Percentiles rank a stretch among this genome's conserved stretches.
Evolutionary conservation across 176 grass and related monocot genomes (phyloP).

Genomic region (Chloris gayana): DNA sequence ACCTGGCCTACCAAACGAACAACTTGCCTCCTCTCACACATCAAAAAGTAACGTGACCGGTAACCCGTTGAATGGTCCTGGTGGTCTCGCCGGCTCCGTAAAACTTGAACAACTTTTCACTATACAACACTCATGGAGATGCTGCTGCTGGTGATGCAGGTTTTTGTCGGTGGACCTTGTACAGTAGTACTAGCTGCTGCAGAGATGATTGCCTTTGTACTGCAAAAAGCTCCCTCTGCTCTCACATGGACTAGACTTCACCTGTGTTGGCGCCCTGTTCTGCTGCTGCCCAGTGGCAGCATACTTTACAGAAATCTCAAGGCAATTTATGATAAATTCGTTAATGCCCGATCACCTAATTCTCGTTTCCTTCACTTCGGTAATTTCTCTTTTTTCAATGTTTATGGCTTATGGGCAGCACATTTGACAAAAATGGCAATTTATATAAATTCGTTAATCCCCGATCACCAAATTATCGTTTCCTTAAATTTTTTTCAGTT

Average conservation of each 20-base stretch:
- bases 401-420: too few species aligned
- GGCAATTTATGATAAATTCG: too few species aligned
- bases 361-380: not conserved
- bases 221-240: not conserved
- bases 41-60: constrained; percentile 11
- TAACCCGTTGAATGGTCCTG: not conserved
- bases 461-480: not conserved
- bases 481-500: not conserved
- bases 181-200: too few species aligned
- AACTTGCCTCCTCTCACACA: not conserved
- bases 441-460: not conserved
- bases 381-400: too few species aligned
- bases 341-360: not conserved
- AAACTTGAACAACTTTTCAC: not conserved
- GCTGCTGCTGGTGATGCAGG: not conserved
- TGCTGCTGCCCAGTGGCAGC: not conserved
- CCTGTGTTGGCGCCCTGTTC: not conserved
- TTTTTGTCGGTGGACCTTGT: constrained; percentile 4
- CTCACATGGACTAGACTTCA: not conserved
- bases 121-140: not conserved
- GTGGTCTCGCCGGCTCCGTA: not conserved
- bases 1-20: not conserved
- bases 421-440: not conserved
- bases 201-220: not conserved
- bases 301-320: not conserved